phyloP scores from a whole-genome alignment of 2,329 filamentous ascomycete species.

The Emmonsiellopsis sp. region DNA sequence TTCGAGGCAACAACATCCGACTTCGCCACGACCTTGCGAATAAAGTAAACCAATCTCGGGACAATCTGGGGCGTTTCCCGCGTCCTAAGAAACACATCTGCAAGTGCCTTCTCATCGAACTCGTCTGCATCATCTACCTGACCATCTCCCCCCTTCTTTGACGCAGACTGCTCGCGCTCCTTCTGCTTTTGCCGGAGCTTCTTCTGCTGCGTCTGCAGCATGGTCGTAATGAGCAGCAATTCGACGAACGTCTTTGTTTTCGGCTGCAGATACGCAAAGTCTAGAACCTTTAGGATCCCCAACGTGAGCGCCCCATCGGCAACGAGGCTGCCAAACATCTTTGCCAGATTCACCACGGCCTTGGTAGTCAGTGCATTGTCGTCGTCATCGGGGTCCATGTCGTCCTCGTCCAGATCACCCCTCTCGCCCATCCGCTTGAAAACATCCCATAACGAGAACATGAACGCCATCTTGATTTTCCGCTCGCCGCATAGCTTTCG shows the following conservation, averaged over 20 bases:
- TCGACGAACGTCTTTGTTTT: constrained; percentile 74
- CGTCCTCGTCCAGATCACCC: constrained; percentile 47
- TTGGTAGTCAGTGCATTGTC: constrained; percentile 40
- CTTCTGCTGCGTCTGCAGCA: constrained; percentile 56
- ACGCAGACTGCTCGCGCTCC: constrained; percentile 5
- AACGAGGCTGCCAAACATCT: constrained; percentile 55
- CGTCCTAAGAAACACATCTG: constrained; percentile 57
- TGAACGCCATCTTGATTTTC: constrained; percentile 72
- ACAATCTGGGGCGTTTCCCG: constrained; percentile 59
- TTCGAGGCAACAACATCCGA: constrained; percentile 46
- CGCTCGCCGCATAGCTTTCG: constrained; percentile 58
- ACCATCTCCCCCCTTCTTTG: constrained; percentile 15
- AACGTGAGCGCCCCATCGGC: constrained; percentile 50
- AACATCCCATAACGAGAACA: constrained; percentile 76
- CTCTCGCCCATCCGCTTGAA: constrained; percentile 80
- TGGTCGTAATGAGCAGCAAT: constrained; percentile 64
- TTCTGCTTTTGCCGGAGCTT: constrained; percentile 13
- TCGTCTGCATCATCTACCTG: constrained; percentile 16
- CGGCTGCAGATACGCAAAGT: constrained; percentile 65
- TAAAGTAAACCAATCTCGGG: constrained; percentile 67
- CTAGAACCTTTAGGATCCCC: constrained; percentile 54
- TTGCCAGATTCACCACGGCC: constrained; percentile 58
- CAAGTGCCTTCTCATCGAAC: constrained; percentile 49
- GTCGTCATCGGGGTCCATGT: constrained; percentile 47
- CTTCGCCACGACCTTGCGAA: constrained; percentile 64